Evolutionary conservation across 176 grass and related monocot genomes (phyloP), one percentile per base, ranked within the genome.

Genomic region (Poa annua): DNA sequence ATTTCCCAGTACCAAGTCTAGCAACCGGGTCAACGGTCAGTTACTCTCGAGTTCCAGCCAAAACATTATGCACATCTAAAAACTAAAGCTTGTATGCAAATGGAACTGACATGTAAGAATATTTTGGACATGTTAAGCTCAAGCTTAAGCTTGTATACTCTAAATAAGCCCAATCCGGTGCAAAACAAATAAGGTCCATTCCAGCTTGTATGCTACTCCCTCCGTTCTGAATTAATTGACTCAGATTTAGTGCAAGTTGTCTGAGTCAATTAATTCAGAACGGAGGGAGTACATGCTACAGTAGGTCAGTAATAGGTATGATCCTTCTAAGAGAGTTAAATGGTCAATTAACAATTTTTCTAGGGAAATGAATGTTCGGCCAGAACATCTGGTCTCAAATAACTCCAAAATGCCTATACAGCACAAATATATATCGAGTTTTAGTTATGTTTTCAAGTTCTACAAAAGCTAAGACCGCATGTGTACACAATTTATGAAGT

Each of bases 1-100:
- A 60, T 77, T 36, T 77, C 38, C 35, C 13, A 77, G 75, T 42
- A 25, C n/a, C 69, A 72, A 72, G 69, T 72, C 42, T 72, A 72
- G 13, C 59, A 44, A 44, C 13, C 35, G 7, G 7, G 70, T 73
- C 70, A 73, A 74, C 45, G 17, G 45, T 24, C 21, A 61, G 35
- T 57, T 44, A 44, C 55, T 78, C 53, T 24, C 13, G 7, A 59
- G 20, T 62, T 62, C 38, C 22, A 42, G 38, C 39, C 39, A 78
- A 62, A 63, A 79, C 45, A 26, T 59, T 25, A 22, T 32, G 56
- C 22, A 29, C 54, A 62, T 78, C 38, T 78, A 78, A 25, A 74
- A 60, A 59, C 38, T 47, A 63, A 25, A 20, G 15, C 56, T 29
- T 25, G 42, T 63, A 45, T 44, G 21, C 76, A 78, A 78, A 78